A percentile compares a stretch with the other conserved stretches of the same genome.
Evolutionary conservation across 2,329 filamentous ascomycete species (phyloP).

Genomic region (Apiospora malaysiana): DNA sequence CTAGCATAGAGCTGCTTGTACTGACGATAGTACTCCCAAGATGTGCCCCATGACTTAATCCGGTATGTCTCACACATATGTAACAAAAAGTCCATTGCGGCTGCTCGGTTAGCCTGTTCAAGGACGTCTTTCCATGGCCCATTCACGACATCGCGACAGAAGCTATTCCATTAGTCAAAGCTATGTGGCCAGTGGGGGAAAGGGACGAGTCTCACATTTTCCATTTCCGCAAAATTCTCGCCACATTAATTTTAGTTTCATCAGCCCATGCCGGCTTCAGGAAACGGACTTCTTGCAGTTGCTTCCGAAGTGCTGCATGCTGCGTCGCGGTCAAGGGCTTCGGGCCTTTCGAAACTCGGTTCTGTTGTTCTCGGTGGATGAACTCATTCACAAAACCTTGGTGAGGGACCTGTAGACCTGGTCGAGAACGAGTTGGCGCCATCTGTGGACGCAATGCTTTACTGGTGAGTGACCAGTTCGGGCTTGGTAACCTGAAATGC

Average conservation of each 20-base stretch:
- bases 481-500: background rate
- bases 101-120: background rate
- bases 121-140: background rate
- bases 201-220: conserved; percentile 20
- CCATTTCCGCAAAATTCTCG: conserved; percentile 31
- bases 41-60: conserved; percentile 25
- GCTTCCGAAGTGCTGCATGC: conserved; percentile 28
- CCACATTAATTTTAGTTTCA: conserved; percentile 32
- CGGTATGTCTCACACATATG: conserved; percentile 21
- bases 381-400: conserved; percentile 13
- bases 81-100: background rate
- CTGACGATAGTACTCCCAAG: conserved; percentile 27
- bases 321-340: conserved; percentile 20
- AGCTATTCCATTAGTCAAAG: conserved; percentile 24
- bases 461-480: background rate
- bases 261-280: conserved; percentile 30
- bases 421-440: conserved; percentile 16
- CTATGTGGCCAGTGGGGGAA: background rate
- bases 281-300: conserved; percentile 30
- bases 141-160: background rate
- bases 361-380: conserved; percentile 1
- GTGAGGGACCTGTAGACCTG: background rate
- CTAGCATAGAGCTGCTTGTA: conserved; percentile 27
- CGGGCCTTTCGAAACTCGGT: conserved; percentile 18
- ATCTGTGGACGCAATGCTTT: background rate